Conservation (phyloP, 257 asterid species). For the Solanum stenotomum region DNA sequence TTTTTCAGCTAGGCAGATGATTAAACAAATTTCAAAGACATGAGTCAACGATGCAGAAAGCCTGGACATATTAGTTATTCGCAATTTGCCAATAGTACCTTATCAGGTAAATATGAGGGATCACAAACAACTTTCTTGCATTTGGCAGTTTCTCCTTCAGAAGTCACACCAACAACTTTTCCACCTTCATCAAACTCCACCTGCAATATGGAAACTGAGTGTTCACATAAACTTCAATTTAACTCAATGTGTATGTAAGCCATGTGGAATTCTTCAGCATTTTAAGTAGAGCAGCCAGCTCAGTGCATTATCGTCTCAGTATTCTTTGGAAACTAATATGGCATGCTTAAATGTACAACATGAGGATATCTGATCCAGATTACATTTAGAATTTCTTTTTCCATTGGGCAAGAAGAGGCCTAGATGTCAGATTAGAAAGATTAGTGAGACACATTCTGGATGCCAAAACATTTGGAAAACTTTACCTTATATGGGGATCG, state of each 20-base stretch:
- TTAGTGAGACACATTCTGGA: not conserved
- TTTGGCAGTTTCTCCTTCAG: constrained; percentile 98
- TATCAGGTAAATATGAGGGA: constrained; percentile 81
- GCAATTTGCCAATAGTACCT: constrained; percentile 31
- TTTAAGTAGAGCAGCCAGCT: not conserved
- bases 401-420: not conserved
- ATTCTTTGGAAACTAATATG: not conserved
- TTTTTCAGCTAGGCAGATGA: not conserved
- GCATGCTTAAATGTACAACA: not conserved
- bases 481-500: not conserved
- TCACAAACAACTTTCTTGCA: constrained; percentile 97
- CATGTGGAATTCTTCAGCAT: not conserved
- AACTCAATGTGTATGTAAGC: not conserved
- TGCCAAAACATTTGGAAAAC: not conserved
- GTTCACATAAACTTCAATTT: not conserved
- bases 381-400: not conserved
- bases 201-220: constrained; percentile 15
- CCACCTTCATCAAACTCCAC: constrained; percentile 83
- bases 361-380: not conserved
- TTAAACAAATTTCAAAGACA: not conserved
- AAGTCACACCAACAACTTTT: constrained; percentile 75
- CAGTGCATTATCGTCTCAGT: not conserved
- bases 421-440: not conserved
- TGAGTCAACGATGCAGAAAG: not conserved
- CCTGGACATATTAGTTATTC: not conserved